Conservation (phyloP, 495 filamentous ascomycete species). For the Astrothelium macrocarpum region DNA sequence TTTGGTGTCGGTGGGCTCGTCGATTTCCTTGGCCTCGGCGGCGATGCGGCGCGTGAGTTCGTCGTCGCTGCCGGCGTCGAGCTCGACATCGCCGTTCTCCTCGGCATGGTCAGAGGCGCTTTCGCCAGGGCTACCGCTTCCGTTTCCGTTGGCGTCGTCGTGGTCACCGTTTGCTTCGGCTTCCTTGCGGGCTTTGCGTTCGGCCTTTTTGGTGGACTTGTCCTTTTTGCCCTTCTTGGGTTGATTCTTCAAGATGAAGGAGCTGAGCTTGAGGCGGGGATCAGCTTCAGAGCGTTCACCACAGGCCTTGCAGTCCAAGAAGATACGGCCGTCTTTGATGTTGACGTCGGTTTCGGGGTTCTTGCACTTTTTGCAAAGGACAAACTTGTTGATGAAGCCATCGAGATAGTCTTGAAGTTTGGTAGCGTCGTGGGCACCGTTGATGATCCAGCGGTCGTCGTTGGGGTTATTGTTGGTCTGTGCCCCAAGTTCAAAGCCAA, state of each 20-base stretch:
- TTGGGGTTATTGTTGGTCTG: conserved; percentile 95
- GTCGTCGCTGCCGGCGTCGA: conserved; percentile 81
- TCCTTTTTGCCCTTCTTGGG: conserved; percentile 96
- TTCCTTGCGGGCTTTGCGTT: conserved; percentile 58
- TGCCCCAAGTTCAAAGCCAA: conserved; percentile 95
- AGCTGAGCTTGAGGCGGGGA: conserved; percentile 86
- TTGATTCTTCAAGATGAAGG: conserved; percentile 93
- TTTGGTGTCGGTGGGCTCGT: conserved; percentile 53
- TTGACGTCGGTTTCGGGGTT: conserved; percentile 95
- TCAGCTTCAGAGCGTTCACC: conserved; percentile 87
- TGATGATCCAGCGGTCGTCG: conserved; percentile 99
- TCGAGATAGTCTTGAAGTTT: conserved; percentile 98
- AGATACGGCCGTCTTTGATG: conserved; percentile 83
- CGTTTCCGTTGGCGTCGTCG: conserved; percentile 51
- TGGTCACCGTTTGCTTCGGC: conserved; percentile 51
- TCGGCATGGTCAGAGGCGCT: conserved; percentile 70
- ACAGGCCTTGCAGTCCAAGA: conserved; percentile 96
- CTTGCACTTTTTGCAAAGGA: conserved; percentile 99
- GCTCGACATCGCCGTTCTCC: conserved; percentile 58
- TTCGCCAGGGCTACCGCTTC: conserved; percentile 47
- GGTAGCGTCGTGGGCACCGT: conserved; percentile 87
- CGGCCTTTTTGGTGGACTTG: conserved; percentile 76
- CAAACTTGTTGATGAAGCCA: conserved; percentile 94
- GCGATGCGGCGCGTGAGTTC: conserved; percentile 86
- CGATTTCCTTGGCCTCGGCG: conserved; percentile 67